Percentiles rank a stretch among this genome's conserved stretches.
Evolutionary conservation across 352 stramenopile species (phyloP).

Genomic region (Globisporangium polare): DNA sequence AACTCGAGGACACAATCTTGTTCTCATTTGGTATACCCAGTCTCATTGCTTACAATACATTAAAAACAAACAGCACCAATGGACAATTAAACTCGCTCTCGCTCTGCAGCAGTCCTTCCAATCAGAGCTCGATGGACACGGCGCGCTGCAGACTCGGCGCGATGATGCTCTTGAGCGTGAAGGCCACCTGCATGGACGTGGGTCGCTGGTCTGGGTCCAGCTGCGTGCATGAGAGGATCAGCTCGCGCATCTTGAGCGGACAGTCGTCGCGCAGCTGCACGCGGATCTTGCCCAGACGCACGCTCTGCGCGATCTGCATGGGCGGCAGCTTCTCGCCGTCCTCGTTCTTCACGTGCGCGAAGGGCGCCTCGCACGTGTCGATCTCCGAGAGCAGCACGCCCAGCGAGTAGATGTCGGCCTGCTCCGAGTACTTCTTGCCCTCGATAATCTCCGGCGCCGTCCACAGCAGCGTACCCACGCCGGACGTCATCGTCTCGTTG

Average conservation of each 20-base stretch:
- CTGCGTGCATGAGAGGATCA: constrained; percentile 58
- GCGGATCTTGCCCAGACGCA: constrained; percentile 47
- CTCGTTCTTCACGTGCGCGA: constrained; percentile 40
- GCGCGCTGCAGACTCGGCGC: constrained; percentile 35
- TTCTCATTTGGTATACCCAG: too few species aligned
- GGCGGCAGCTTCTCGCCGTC: constrained; percentile 47
- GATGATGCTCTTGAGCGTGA: constrained; percentile 73
- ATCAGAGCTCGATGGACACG: constrained; percentile 14
- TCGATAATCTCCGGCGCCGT: constrained; percentile 88
- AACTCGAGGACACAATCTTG: too few species aligned
- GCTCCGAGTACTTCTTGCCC: constrained; percentile 82
- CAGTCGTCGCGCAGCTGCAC: constrained; percentile 57
- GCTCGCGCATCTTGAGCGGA: constrained; percentile 40
- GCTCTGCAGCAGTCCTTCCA: not conserved
- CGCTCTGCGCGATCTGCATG: constrained; percentile 70
- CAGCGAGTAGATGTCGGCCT: constrained; percentile 87
- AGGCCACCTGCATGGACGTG: constrained; percentile 69
- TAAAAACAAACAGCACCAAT: too few species aligned
- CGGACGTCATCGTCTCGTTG: constrained; percentile 75
- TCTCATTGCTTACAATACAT: too few species aligned
- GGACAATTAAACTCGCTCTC: too few species aligned
- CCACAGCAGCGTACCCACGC: constrained; percentile 79
- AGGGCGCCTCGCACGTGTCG: constrained; percentile 64
- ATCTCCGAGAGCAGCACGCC: constrained; percentile 81
- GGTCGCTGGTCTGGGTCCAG: constrained; percentile 57